These are phyloP conservation scores for Tritrichomonas musculus DNA, from an alignment of 208 protist genomes.

Conservation along the genomic window DNA sequence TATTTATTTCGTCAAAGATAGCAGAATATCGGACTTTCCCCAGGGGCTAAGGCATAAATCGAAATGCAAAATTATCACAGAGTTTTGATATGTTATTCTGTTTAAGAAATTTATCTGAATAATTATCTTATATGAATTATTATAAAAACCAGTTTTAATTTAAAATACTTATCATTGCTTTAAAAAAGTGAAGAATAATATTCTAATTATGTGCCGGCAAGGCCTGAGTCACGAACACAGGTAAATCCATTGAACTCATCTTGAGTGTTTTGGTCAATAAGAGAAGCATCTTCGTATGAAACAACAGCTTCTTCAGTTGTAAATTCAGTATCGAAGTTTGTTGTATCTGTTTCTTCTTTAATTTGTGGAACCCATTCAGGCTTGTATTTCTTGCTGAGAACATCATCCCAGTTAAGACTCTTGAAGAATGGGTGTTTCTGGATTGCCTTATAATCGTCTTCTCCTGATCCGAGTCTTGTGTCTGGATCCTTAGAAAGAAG, in stretches of 20 bases:
- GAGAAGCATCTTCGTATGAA: not conserved
- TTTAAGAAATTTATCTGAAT: too few species aligned
- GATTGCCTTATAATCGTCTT: constrained; percentile 40
- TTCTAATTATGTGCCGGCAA: not conserved
- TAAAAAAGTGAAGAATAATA: too few species aligned
- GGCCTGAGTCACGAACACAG: not conserved
- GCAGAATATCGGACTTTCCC: too few species aligned
- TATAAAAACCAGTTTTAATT: too few species aligned
- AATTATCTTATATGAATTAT: too few species aligned
- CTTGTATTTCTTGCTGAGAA: not conserved
- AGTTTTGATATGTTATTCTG: too few species aligned
- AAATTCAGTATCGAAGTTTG: not conserved
- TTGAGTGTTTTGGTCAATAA: not conserved
- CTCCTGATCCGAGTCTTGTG: not conserved
- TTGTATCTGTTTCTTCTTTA: not conserved
- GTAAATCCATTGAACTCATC: not conserved
- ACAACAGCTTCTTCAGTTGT: not conserved
- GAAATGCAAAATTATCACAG: too few species aligned
- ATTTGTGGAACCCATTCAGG: constrained; percentile 5
- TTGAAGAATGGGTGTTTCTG: constrained; percentile 41
- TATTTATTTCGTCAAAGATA: too few species aligned
- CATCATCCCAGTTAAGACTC: constrained; percentile 26
- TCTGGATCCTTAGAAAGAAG: constrained; percentile 40
- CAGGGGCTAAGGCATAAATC: too few species aligned
- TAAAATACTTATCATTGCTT: too few species aligned